Conservation (phyloP, 805 yeast genomes). For the Vanderwaltozyma tropicalis region DNA sequence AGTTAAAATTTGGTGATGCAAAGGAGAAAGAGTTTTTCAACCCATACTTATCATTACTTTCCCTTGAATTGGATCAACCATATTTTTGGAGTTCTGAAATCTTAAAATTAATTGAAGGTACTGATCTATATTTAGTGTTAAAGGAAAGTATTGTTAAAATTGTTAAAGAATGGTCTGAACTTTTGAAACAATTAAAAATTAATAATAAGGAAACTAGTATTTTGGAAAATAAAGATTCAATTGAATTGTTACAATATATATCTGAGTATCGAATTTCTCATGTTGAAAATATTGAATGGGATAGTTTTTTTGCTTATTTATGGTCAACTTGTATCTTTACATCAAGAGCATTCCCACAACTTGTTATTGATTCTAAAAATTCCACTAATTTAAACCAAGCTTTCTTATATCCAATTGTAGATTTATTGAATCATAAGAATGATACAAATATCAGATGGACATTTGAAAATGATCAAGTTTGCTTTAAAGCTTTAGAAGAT, state of each 20-base stretch:
- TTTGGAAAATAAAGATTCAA: slow-evolving; percentile 6
- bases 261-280: slow-evolving; percentile 1
- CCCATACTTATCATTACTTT: slow-evolving; percentile 42
- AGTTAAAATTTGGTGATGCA: slow-evolving; percentile 31
- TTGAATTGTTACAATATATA: slow-evolving; percentile 14
- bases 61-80: slow-evolving; percentile 47
- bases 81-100: slow-evolving; percentile 52
- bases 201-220: slow-evolving; percentile 1
- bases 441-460: slow-evolving; percentile 56
- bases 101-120: slow-evolving; percentile 44
- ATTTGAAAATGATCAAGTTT: slow-evolving; percentile 24
- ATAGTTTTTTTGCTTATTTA: slow-evolving; percentile 52
- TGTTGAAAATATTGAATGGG: slow-evolving; percentile 36
- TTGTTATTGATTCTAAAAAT: slow-evolving; percentile 35
- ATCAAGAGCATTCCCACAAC: slow-evolving; percentile 73
- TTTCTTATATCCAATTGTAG: slow-evolving; percentile 69
- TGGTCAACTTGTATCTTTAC: slow-evolving; percentile 68
- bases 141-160: slow-evolving; percentile 36
- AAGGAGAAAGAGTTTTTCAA: slow-evolving; percentile 15
- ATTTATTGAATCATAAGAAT: slow-evolving; percentile 65
- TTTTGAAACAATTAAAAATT: slow-evolving; percentile 5
- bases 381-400: slow-evolving; percentile 37
- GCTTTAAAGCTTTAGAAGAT: slow-evolving; percentile 33
- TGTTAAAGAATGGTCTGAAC: slow-evolving; percentile 48
- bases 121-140: slow-evolving; percentile 55